Percentiles rank a stretch among this genome's conserved stretches.
Evolutionary conservation across 176 grass and related monocot species (phyloP).

Genomic region (Saccharum spontaneum): DNA sequence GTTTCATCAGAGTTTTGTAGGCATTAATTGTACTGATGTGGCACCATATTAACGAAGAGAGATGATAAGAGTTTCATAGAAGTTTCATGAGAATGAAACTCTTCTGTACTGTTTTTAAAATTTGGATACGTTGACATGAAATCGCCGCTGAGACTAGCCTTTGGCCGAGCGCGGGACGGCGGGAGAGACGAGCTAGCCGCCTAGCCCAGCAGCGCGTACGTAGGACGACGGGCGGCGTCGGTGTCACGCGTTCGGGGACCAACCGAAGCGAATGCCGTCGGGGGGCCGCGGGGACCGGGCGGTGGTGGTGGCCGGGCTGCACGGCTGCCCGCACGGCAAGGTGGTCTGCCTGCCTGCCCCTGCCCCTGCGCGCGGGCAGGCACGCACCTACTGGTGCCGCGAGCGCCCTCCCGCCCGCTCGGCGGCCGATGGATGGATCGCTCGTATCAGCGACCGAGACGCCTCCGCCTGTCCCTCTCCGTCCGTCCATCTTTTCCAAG

Average conservation of each 20-base stretch:
- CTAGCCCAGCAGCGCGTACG: not conserved
- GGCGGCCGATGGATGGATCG: not conserved
- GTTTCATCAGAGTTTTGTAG: too few relatives aligned
- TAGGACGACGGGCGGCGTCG: not conserved
- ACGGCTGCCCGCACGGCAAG: conserved; percentile 31
- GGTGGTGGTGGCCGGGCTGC: conserved; percentile 42
- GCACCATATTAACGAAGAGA: too few relatives aligned
- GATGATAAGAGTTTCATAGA: too few relatives aligned
- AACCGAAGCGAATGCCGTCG: not conserved
- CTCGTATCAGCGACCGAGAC: not conserved
- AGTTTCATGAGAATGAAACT: too few relatives aligned
- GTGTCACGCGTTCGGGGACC: not conserved
- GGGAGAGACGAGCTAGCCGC: not conserved
- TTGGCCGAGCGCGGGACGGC: not conserved
- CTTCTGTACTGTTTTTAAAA: too few relatives aligned
- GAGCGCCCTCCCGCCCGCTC: not conserved
- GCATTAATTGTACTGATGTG: too few relatives aligned
- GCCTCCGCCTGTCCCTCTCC: not conserved
- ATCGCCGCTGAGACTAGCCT: too few relatives aligned
- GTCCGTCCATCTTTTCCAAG: not conserved
- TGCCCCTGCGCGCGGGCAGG: too few relatives aligned
- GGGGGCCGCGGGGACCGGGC: not conserved
- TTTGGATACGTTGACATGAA: too few relatives aligned
- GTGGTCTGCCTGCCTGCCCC: conserved; percentile 17
- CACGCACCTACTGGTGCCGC: conserved; percentile 31